Evolutionary conservation across 2,329 filamentous ascomycete species (phyloP), one percentile per base, ranked within the genome.

Genomic region (Ceratocystis eucalypticola): DNA sequence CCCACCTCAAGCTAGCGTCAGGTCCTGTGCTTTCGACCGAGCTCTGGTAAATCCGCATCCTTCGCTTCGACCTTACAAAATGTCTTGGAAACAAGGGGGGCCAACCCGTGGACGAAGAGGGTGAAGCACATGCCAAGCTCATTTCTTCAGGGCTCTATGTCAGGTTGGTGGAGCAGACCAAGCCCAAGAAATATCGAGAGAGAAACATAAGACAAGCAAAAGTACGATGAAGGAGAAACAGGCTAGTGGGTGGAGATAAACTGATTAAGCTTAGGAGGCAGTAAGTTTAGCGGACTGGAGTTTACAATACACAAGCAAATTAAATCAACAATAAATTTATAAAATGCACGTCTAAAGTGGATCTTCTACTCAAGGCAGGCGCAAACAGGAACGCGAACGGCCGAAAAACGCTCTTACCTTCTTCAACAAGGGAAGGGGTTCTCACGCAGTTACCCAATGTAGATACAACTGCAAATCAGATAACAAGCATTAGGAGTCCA

Each of bases 1-100:
- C 28, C 55, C 55, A 59, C 55, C 55, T 59, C 55, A 59, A 37
- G 25, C 7, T 37, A 59, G 55, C 55, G 55, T 37, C 55, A 37
- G 55, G 55, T 59, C 55, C 55, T 37, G 55, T 59, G 55, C 55
- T 59, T 10, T 20, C 4, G 30, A 20, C 55, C 20, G 17, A 37
- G 28, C 25, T 37, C 17, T 37, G 12, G 25, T 20, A 37, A 59
- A 37, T 59, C 25, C 55, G 28, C 55, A 59, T 59, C 55, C 55
- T 59, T 59, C 55, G 37, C 37, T 41, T 41, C 37, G 37, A 41
- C 37, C 37, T 33, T 33, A 41, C 55, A 59, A 59, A 59, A n/a
- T 59, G 30, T 7, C 28, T 37, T 20, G 48, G 48, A 30, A 33
- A n/a, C 37, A 41, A 12, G 33, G 33, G 37, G 12, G 37, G 37